A percentile compares a stretch with the other conserved stretches of the same genome.
These are phyloP conservation scores for Wickerhamiella sorbophila DNA, from an alignment of 805 yeast species.

Conservation along the genomic window DNA sequence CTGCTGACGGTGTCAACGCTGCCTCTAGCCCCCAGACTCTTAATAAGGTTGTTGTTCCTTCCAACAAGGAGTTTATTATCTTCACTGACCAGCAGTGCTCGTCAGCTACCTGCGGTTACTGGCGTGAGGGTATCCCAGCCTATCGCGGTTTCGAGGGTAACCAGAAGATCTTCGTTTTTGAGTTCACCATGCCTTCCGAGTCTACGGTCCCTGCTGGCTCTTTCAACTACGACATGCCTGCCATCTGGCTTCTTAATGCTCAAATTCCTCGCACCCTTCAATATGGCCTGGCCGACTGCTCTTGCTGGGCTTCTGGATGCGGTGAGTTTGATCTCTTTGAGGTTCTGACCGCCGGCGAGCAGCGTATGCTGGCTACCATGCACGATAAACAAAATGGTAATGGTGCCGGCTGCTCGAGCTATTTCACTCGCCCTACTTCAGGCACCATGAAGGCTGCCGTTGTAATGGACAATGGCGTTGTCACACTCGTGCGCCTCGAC, in stretches of 20 bases:
- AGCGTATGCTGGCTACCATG: conserved; percentile 55
- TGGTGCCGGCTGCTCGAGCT: conserved; percentile 84
- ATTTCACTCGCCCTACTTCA: conserved; percentile 70
- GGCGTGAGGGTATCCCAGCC: conserved; percentile 77
- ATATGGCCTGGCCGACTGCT: conserved; percentile 73
- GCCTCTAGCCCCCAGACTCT: conserved; percentile 57
- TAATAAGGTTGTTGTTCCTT: conserved; percentile 49
- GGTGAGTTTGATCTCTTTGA: conserved; percentile 96
- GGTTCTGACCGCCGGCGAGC: conserved; percentile 62
- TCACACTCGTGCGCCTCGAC: conserved; percentile 45
- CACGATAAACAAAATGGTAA: conserved; percentile 69
- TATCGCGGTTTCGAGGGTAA: conserved; percentile 86
- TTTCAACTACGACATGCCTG: conserved; percentile 88
- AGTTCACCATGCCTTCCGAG: conserved; percentile 83
- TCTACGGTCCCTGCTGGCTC: conserved; percentile 31
- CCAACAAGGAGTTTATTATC: conserved; percentile 69
- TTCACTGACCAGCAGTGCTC: conserved; percentile 40
- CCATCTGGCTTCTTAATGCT: conserved; percentile 90
- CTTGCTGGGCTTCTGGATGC: conserved; percentile 95
- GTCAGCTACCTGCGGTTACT: conserved; percentile 59
- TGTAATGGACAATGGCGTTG: conserved; percentile 42
- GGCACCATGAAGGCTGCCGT: conserved; percentile 81
- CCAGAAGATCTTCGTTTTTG: conserved; percentile 77
- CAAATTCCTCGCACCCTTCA: conserved; percentile 93
- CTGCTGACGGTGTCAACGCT: conserved; percentile 60